Evolutionary conservation across 78 protist genomes (phyloP).

Genomic region (Isochrysis galbana): DNA sequence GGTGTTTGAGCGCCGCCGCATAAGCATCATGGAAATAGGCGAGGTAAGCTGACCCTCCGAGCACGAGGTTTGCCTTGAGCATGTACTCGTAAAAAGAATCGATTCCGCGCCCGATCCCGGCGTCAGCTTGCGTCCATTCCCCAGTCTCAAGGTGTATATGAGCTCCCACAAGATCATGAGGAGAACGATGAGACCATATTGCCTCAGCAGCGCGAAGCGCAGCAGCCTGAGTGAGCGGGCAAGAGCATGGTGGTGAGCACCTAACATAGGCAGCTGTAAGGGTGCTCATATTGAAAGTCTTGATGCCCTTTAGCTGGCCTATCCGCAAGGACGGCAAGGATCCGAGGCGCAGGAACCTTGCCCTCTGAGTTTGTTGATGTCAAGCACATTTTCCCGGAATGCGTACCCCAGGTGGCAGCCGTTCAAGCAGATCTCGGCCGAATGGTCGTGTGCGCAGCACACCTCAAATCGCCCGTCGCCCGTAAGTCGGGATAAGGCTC

Average conservation of each 20-base stretch:
- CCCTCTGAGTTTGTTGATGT: too few relatives aligned
- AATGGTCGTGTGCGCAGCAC: too few relatives aligned
- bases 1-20: neutral
- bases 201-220: conserved; percentile 37
- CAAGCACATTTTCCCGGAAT: too few relatives aligned
- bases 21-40: neutral
- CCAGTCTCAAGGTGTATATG: conserved; percentile 74
- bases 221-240: too few relatives aligned
- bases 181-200: conserved; percentile 35
- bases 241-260: too few relatives aligned
- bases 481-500: conserved; percentile 56
- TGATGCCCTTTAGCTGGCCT: too few relatives aligned
- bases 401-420: too few relatives aligned
- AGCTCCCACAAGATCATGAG: conserved; percentile 71
- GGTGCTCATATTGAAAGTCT: too few relatives aligned
- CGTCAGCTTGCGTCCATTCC: conserved; percentile 75
- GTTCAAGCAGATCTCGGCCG: too few relatives aligned
- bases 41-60: conserved; percentile 54
- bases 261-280: too few relatives aligned
- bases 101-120: conserved; percentile 79
- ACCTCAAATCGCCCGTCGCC: conserved; percentile 46
- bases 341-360: too few relatives aligned
- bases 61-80: conserved; percentile 39
- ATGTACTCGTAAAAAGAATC: conserved; percentile 90
- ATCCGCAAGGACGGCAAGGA: too few relatives aligned